Base-by-base conservation (phyloP, 352 stramenopile species). In the Phytophthora citricola region DNA sequence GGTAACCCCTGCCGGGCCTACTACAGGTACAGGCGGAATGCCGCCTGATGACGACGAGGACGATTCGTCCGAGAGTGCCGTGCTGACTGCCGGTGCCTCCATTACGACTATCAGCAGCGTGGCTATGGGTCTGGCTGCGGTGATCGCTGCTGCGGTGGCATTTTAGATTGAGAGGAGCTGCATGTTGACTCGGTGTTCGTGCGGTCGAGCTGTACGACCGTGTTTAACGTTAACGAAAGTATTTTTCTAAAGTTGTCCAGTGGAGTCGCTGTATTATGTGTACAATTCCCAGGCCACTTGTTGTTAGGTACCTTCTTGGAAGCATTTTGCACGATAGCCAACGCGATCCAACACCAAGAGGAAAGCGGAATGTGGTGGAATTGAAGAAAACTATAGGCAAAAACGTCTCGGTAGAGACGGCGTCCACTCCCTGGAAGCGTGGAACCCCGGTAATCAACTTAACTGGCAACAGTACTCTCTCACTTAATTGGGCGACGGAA, bases 1-100 rank as follows among this genome's bases (percentile, higher is more conserved):
- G 2, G 75, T 84, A 12, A 41, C 54, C 2, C 67, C 76, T 27
- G 75, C 63, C 0, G 48, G 43, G 0, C 39, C 64, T 0, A 52
- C 66, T 1, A 63, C 20, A 22, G 60, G 56, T 1, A 63, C 20
- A 22, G 60, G 56, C 29, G 65, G 38, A 1, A 60, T 73, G 27
- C 81, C 79, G 0, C 61, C 65, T 14, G 80, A 91, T 63, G 78
- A 88, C 29, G 76, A 91, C 38, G 81, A 90, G 48, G 75, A 92
- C 61, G 79, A 89, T 47, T 69, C 57, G 24, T 71, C 69, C 4
- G 82, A 91, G 58, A 90, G 69, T 36, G 75, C 73, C 10, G 71
- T 81, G 56, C 56, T 75, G 12, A 75, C 68, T 49, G 57, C 62
- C 0, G 59, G 31, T 3, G 60, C 73, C 34, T 56, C 39, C 0